Percentiles rank a stretch among this genome's conserved stretches.
These are phyloP conservation scores for Wickerhamiella musiphila DNA, from an alignment of 805 yeast genomes.

Conservation along the genomic window DNA sequence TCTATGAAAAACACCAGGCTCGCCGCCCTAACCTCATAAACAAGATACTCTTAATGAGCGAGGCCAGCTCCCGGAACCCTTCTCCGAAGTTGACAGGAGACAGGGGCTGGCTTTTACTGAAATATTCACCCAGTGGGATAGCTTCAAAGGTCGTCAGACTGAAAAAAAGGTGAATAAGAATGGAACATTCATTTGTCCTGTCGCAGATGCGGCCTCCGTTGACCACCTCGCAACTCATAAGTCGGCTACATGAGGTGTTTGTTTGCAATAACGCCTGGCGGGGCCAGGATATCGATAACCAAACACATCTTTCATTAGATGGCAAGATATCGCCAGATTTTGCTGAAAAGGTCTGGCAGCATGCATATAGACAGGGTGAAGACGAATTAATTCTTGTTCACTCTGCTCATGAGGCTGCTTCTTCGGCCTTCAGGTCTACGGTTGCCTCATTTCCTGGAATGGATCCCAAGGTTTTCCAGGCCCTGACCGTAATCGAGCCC, in stretches of 20 bases:
- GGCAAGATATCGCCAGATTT: slow-evolving; percentile 20
- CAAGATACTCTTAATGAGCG: too few species aligned
- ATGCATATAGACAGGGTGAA: slow-evolving; percentile 24
- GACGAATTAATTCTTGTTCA: slow-evolving; percentile 24
- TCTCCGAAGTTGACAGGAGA: too few species aligned
- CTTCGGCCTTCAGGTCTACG: slow-evolving; percentile 18
- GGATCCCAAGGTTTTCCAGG: slow-evolving; percentile 20
- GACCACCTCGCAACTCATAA: slow-evolving; percentile 20
- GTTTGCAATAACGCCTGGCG: slow-evolving; percentile 12
- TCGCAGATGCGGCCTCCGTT: slow-evolving; percentile 17
- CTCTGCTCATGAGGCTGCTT: slow-evolving; percentile 19
- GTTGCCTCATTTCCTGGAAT: slow-evolving; percentile 22
- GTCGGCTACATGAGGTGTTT: slow-evolving; percentile 21
- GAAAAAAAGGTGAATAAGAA: too few species aligned
- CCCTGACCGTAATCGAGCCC: slow-evolving; percentile 23
- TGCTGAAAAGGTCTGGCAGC: slow-evolving; percentile 23
- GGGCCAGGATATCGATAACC: slow-evolving; percentile 18
- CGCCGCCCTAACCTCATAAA: too few species aligned
- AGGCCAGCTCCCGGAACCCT: too few species aligned
- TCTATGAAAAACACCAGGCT: too few species aligned
- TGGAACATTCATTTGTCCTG: too few species aligned
- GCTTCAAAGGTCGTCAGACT: too few species aligned
- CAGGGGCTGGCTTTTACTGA: too few species aligned
- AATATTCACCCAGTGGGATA: too few species aligned
- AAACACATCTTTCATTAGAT: slow-evolving; percentile 19